phyloP scores from a whole-genome alignment of 495 filamentous ascomycete genomes.

The Saxispiralis lemnorum region DNA sequence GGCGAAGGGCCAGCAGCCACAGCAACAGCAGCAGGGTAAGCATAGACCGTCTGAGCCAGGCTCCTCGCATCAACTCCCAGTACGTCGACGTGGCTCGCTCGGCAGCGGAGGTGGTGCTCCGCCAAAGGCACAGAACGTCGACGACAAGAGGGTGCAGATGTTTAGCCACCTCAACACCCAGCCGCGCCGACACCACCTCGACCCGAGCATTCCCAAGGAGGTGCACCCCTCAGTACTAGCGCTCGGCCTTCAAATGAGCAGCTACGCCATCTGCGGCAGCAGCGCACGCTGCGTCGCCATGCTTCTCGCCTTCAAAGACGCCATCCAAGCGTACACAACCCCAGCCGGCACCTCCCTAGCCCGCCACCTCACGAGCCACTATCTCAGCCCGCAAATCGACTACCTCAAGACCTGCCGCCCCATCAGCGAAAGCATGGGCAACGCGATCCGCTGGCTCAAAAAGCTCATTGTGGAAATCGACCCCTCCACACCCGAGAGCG shows the following conservation, averaged over 20 bases:
- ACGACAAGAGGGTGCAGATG: conserved; percentile 41
- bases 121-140: conserved; percentile 22
- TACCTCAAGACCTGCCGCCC: conserved; percentile 83
- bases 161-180: conserved; percentile 77
- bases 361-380: conserved; percentile 80
- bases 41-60: conserved; percentile 3
- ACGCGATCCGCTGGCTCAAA: conserved; percentile 88
- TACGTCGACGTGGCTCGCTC: conserved; percentile 10
- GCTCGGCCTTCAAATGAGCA: conserved; percentile 76
- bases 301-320: conserved; percentile 75
- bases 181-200: conserved; percentile 47
- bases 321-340: conserved; percentile 81
- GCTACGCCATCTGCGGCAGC: conserved; percentile 76
- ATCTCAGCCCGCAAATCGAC: conserved; percentile 82
- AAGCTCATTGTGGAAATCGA: conserved; percentile 71
- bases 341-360: conserved; percentile 65
- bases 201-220: conserved; percentile 57
- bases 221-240: conserved; percentile 77
- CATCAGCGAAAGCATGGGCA: conserved; percentile 84
- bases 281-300: conserved; percentile 77
- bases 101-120: neutral
- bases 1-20: conserved; percentile 10
- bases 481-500: conserved; percentile 55
- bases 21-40: conserved; percentile 17
- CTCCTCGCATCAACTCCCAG: conserved; percentile 5